Evolutionary conservation across 2,329 filamentous ascomycete species (phyloP).

Genomic region (Metarhizium robertsii): DNA sequence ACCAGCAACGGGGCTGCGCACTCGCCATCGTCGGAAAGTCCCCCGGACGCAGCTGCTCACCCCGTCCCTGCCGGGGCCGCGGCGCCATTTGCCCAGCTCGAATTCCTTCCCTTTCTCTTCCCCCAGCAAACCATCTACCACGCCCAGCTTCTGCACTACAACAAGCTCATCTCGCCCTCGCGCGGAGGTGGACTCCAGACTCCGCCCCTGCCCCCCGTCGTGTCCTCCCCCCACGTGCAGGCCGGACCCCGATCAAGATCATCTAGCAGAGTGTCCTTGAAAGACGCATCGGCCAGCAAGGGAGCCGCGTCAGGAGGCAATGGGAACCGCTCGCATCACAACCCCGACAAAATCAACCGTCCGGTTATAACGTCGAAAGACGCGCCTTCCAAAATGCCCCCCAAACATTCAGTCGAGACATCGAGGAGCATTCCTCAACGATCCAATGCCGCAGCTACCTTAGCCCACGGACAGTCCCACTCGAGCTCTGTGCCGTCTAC

Average conservation of each 20-base stretch:
- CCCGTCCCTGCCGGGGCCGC: conserved; percentile 14
- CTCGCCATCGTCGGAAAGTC: conserved; percentile 18
- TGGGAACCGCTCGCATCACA: conserved; percentile 54
- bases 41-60: conserved; percentile 18
- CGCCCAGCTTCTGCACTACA: conserved; percentile 55
- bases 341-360: conserved; percentile 52
- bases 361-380: conserved; percentile 53
- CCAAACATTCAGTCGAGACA: conserved; percentile 28
- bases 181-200: conserved; percentile 47
- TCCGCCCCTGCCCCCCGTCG: conserved; percentile 43
- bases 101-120: conserved; percentile 47
- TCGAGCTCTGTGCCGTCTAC: conserved; percentile 91
- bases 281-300: conserved; percentile 37
- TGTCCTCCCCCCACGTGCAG: conserved; percentile 48
- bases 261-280: conserved; percentile 50
- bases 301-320: conserved; percentile 44
- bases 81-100: conserved; percentile 33
- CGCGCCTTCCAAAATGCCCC: conserved; percentile 38
- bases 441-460: conserved; percentile 17
- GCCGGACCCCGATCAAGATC: conserved; percentile 48
- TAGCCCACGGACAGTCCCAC: conserved; percentile 34
- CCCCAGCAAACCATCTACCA: conserved; percentile 53
- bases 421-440: conserved; percentile 21
- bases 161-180: conserved; percentile 51
- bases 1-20: conserved; percentile 17